Base-by-base conservation (phyloP, 768 basidiomycete genomes). In the Naganishia onofrii region DNA sequence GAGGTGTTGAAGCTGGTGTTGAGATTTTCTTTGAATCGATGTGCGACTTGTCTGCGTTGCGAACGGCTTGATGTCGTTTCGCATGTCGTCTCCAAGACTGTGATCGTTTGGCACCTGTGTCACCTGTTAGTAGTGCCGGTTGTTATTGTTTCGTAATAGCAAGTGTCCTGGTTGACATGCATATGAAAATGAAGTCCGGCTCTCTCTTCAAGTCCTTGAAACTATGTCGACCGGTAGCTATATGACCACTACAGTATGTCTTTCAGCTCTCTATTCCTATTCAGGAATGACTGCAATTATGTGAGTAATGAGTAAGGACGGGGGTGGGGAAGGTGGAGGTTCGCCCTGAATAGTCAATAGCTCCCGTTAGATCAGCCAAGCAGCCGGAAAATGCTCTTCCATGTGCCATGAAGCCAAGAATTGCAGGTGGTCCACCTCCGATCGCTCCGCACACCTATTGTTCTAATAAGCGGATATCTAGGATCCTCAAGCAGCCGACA, bases 401-500 rank as follows among this genome's bases (percentile, higher is more conserved):
- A 51, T 26, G 23, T 34, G 34, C n/a, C 57, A n/a, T 36, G 4
- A 55, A 23, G n/a, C 12, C 34, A 4, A 5, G 34, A 1, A 26
- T 56, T 26, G 28, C n/a, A n/a, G n/a, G n/a, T 1, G 55, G 19
- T 32, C 55, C 15, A 29, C 55, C 55, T 56, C 28, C 28, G 34
- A 36, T 36, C 34, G 34, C 34, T 36, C 34, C 12, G 6, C 34
- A 36, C 34, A n/a, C n/a, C n/a, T n/a, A n/a, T n/a, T n/a, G n/a
- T n/a, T n/a, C n/a, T n/a, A n/a, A n/a, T n/a, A 42, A 42, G 42
- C 57, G 57, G 57, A 38, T 38, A 58, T 36, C 57, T 36, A 38
- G 34, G 15, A 58, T 34, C 57, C 57, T 58, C 31, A 15, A 58
- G 29, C 57, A 4, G 42, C 42, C 42, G 42, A 42, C 13, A 42